Conservation (phyloP, 352 stramenopile genomes). For the Detonula confervacea region DNA sequence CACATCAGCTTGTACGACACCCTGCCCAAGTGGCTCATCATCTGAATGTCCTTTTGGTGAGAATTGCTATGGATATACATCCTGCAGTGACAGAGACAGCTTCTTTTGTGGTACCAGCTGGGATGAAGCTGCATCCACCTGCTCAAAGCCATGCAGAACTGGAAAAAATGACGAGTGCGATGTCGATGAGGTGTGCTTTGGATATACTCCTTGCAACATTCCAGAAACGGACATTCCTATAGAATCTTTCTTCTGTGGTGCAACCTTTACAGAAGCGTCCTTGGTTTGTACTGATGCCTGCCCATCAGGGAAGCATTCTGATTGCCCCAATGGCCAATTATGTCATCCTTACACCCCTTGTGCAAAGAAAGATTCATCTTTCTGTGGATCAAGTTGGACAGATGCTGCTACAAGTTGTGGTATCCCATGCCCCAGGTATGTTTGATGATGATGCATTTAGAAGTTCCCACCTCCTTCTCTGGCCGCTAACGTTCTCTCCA, state of each 20-base stretch:
- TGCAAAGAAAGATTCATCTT: constrained; percentile 50
- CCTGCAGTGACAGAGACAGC: constrained; percentile 51
- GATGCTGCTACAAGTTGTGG: constrained; percentile 63
- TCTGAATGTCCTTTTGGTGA: constrained; percentile 46
- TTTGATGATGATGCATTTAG: not conserved
- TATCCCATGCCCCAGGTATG: constrained; percentile 47
- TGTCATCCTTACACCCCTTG: constrained; percentile 59
- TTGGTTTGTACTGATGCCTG: constrained; percentile 49
- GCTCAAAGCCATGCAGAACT: constrained; percentile 37
- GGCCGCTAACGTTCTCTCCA: too few relatives aligned
- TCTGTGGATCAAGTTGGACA: constrained; percentile 60
- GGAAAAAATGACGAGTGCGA: constrained; percentile 44
- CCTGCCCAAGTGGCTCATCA: constrained; percentile 37
- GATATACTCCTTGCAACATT: constrained; percentile 45
- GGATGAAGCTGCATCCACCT: constrained; percentile 50
- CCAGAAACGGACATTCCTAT: constrained; percentile 57
- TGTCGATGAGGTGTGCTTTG: constrained; percentile 44
- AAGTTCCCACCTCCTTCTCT: too few relatives aligned
- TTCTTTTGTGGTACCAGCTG: constrained; percentile 56
- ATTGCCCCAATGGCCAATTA: constrained; percentile 45
- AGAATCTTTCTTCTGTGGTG: constrained; percentile 63
- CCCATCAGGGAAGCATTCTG: constrained; percentile 49
- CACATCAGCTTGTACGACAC: constrained; percentile 39
- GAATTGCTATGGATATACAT: constrained; percentile 59
- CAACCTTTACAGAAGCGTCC: constrained; percentile 59